These are phyloP conservation scores for Dendrobium chrysotoxum DNA, from an alignment of 106 monocot species.

Conservation along the genomic window DNA sequence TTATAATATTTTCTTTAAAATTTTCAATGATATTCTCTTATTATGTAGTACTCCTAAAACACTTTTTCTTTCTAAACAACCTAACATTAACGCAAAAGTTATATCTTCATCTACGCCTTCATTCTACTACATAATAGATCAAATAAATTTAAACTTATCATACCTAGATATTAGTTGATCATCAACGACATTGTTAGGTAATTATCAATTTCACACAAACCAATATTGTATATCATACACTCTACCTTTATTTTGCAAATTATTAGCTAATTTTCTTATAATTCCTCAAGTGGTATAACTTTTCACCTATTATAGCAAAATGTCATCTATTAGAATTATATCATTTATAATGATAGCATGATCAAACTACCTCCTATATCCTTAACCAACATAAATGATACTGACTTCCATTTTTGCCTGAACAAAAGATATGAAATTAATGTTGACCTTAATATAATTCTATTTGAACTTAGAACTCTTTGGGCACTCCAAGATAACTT, in stretches of 20 bases:
- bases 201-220: too few species aligned
- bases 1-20: too few species aligned
- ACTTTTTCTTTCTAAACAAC: too few species aligned
- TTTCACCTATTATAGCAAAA: not conserved
- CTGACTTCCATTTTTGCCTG: not conserved
- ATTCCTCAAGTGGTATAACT: not conserved
- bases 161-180: too few species aligned
- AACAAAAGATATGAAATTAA: not conserved
- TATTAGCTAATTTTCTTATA: not conserved
- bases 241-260: not conserved
- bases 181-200: too few species aligned
- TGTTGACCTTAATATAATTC: not conserved
- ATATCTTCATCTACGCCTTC: too few species aligned
- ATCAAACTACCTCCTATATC: not conserved
- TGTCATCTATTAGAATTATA: not conserved
- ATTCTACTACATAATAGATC: too few species aligned
- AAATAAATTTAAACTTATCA: too few species aligned
- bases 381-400: not conserved
- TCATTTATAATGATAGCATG: not conserved
- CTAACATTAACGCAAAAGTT: too few species aligned
- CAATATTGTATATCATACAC: too few species aligned
- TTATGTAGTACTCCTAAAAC: too few species aligned
- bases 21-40: too few species aligned
- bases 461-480: not conserved
- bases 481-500: not conserved